Evolutionary conservation across 1,139 yeast species (phyloP).

Genomic region (Saccharomyces hybrid): DNA sequence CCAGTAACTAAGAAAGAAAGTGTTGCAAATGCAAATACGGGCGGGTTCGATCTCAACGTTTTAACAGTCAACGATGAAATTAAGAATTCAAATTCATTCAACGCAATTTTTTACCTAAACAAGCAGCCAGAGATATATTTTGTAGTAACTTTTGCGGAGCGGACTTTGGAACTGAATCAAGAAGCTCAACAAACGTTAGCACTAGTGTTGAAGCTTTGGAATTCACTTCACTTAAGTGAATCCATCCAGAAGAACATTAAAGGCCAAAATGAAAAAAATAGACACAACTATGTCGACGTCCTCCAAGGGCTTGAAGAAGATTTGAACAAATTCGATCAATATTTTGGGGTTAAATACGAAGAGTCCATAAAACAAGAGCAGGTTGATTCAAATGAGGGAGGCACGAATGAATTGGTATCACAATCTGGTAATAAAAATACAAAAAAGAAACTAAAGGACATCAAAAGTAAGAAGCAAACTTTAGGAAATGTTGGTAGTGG

Average conservation of each 20-base stretch:
- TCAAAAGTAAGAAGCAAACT: constrained; percentile 8
- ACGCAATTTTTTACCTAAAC: constrained; percentile 23
- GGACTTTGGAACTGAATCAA: constrained; percentile 28
- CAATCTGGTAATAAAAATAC: constrained; percentile 4
- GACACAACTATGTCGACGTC: constrained; percentile 18
- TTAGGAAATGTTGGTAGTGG: constrained; percentile 18
- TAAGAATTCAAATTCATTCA: constrained; percentile 31
- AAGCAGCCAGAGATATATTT: constrained; percentile 28
- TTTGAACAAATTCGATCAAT: constrained; percentile 30
- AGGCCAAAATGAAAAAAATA: constrained; percentile 23
- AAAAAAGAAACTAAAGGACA: constrained; percentile 9
- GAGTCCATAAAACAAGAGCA: constrained; percentile 19
- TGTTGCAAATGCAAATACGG: constrained; percentile 7
- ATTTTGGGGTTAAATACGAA: constrained; percentile 29
- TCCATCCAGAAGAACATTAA: constrained; percentile 26
- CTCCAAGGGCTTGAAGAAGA: constrained; percentile 26
- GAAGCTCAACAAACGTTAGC: constrained; percentile 30
- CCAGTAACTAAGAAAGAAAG: constrained; percentile 25
- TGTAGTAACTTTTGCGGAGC: constrained; percentile 30
- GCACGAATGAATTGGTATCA: constrained; percentile 2
- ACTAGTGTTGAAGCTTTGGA: constrained; percentile 26
- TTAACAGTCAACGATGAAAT: background rate
- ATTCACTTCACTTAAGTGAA: constrained; percentile 24
- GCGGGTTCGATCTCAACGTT: background rate
- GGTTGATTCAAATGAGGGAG: background rate